A percentile compares a stretch with the other conserved stretches of the same genome.
These are phyloP conservation scores for Tetrahymena thermophila DNA, from an alignment of 73 alveolate species.

Conservation along the genomic window DNA sequence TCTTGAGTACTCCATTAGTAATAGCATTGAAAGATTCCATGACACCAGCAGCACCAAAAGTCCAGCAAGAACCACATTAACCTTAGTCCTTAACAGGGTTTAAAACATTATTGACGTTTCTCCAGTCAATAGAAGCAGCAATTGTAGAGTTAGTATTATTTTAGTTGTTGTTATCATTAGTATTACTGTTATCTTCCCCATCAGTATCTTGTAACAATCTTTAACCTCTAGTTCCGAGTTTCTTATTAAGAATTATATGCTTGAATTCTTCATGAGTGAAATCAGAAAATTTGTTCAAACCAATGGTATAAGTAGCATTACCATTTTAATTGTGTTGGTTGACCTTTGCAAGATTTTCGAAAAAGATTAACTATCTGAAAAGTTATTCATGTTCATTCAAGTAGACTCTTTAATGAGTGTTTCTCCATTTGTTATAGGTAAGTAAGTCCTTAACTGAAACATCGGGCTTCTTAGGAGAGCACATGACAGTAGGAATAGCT, in stretches of 20 bases:
- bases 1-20: constrained; percentile 31
- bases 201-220: no score
- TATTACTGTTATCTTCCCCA: neutral
- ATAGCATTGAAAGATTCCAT: constrained; percentile 67
- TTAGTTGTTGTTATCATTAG: neutral
- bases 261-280: constrained; percentile 23
- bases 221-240: neutral
- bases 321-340: neutral
- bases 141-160: neutral
- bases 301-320: neutral
- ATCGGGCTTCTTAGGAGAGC: no score
- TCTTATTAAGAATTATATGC: neutral
- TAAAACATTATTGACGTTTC: neutral
- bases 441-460: no score
- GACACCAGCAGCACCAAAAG: constrained; percentile 79
- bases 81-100: constrained; percentile 69
- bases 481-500: no score
- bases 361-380: neutral
- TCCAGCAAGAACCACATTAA: constrained; percentile 81
- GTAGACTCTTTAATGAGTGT: neutral
- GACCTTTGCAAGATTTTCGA: neutral
- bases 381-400: neutral
- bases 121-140: constrained; percentile 27
- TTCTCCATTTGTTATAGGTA: neutral
- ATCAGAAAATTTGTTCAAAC: constrained; percentile 21